Base-by-base conservation (phyloP, 495 filamentous ascomycete genomes). In the Aspergillus steynii region DNA sequence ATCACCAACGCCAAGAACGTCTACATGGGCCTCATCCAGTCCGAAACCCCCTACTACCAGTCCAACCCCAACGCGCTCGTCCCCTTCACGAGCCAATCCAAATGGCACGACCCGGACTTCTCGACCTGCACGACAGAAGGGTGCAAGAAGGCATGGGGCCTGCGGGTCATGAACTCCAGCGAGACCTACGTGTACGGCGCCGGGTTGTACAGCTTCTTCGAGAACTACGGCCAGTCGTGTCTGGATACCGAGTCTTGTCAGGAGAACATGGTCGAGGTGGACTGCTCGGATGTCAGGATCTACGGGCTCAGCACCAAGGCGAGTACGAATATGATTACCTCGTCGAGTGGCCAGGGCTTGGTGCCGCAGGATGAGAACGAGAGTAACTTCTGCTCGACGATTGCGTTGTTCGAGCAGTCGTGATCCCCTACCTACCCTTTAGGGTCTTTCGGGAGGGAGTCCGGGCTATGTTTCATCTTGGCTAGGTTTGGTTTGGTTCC, bases 31-130 rank as follows among this genome's bases (percentile, higher is more conserved):
- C 76, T 91, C 45, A 94, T 96, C 65, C 94, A 98, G 75, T 88
- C 91, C 25, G 94, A 98, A 72, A 96, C 94, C 1, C 90, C 93
- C 12, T 97, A 98, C 79, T 93, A 87, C 80, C 92, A 96, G 74
- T 82, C 85, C 67, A 96, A 97, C 80, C 93, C 94, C 1, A 81
- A 84, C 61, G 85, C 92, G 2, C 80, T 88, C 15, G 76, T 76
- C 26, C 88, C 90, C 5, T 92, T 89, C 77, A 80, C 83, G 0
- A 74, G 85, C 25, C 84, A 90, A 59, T 46, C 79, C 45, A 74
- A 75, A 5, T 95, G 80, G 74, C 81, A 80, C 61, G 94, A 98
- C 68, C 94, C 94, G 0, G 83, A 86, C 66, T 97, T 93, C 76
- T 74, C 77, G 2, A 69, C 72, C 27, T 88, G 84, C 68, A 91